Evolutionary conservation across 768 basidiomycete species (phyloP), one percentile per base, ranked within the genome.

Genomic region (Pholiota conissans): DNA sequence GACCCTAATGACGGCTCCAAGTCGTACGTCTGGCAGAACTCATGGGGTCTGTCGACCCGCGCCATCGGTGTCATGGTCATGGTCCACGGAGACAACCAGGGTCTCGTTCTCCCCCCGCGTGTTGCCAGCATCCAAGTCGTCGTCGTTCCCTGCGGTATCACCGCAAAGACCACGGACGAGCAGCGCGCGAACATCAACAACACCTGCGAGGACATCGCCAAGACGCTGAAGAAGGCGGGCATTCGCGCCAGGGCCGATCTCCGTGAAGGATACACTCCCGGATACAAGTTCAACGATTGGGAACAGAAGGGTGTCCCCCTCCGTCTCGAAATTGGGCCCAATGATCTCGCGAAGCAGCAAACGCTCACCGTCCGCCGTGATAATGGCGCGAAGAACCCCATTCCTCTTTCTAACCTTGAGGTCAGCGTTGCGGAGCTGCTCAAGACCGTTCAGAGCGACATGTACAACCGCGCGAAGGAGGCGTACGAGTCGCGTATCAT

Each of bases 251-350:
- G 89, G 73, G 93, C 93, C 1, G 97, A 99, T 76, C 76, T 95
- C 60, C 79, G 96, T 58, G 97, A 98, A 3, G 94, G 91, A 7
- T 97, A 98, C 73, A 98, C 96, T 28, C 97, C 97, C 8, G 97
- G 97, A 28, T 98, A 90, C 79, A 99, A 99, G 77, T 99, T 97
- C 79, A 97, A 98, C 70, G 93, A 98, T 67, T 98, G 96, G 95
- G 97, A 99, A 78, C 90, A 98, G 75, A 93, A 96, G 91, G 97
- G 97, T 70, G 95, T 98, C 40, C 97, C 97, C 11, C 80, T 99
- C 61, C 94, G 97, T 63, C 89, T 99, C 61, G 97, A 99, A 76
- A 87, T 98, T 65, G 97, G 97, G 5, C 97, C 97, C 40, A 86
- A 90, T 61, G 96, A 98, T 72, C 79, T 98, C 62, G 81, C 82